A percentile compares a stretch with the other conserved stretches of the same genome.
Conservation (phyloP, 257 asterid species). For the Ballota nigra region DNA sequence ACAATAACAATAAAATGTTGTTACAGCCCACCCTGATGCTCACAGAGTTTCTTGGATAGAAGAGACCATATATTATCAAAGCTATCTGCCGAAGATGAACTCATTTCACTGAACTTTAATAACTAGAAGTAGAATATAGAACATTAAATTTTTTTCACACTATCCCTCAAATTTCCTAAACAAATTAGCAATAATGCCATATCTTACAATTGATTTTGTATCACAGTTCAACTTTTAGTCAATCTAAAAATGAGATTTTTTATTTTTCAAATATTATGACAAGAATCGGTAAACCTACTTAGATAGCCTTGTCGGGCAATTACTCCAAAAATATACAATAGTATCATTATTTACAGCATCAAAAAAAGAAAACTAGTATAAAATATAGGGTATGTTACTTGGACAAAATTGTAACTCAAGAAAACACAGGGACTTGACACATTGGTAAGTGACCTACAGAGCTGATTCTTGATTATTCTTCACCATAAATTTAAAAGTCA, state of each 20-base stretch:
- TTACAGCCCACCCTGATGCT: neutral
- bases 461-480: neutral
- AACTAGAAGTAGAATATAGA: neutral
- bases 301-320: neutral
- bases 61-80: neutral
- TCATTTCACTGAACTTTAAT: neutral
- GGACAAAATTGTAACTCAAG: neutral
- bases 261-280: neutral
- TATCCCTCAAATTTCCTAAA: neutral
- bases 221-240: neutral
- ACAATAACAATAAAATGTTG: neutral
- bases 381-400: neutral
- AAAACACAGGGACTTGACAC: constrained; percentile 2
- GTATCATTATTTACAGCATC: neutral
- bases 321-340: neutral
- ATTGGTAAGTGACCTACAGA: neutral
- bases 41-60: too few species aligned
- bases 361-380: neutral
- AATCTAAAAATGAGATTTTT: neutral
- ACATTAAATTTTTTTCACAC: neutral
- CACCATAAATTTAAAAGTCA: neutral
- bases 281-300: neutral
- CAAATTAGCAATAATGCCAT: neutral
- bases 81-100: neutral
- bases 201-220: neutral